phyloP scores from a whole-genome alignment of 164 flowering plant species.

The Magnolia sinica region DNA sequence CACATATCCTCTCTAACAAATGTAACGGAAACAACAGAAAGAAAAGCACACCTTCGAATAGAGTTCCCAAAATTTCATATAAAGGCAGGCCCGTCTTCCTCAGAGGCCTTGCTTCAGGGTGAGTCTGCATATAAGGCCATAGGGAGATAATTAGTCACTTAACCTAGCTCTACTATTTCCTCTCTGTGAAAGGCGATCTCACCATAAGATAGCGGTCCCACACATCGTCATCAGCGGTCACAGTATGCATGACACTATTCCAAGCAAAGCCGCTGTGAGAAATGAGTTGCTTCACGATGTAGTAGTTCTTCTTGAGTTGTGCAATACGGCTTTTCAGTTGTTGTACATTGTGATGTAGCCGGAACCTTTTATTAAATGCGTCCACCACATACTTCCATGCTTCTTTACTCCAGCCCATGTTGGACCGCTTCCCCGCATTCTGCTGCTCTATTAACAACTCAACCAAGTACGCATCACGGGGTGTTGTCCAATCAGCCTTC shows the following conservation, averaged over 20 bases:
- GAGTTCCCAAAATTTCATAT: neutral
- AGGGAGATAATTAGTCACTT: neutral
- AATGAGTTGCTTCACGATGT: neutral
- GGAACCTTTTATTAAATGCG: neutral
- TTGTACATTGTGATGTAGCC: neutral
- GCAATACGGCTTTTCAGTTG: neutral
- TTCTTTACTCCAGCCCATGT: neutral
- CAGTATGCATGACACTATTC: neutral
- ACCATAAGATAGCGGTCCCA: slow-evolving; percentile 2
- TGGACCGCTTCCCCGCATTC: neutral
- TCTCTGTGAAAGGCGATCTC: neutral
- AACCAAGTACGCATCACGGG: neutral
- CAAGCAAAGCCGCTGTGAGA: neutral
- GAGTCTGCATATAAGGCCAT: neutral
- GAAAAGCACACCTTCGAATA: neutral
- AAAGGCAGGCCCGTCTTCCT: neutral
- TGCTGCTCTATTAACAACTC: slow-evolving; percentile 1
- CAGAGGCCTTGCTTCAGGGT: slow-evolving; percentile 1
- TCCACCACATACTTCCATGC: neutral
- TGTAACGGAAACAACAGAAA: neutral
- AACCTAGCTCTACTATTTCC: neutral
- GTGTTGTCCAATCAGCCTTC: slow-evolving; percentile 1
- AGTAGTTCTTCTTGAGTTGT: neutral
- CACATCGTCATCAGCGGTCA: neutral
- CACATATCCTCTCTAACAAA: too few relatives aligned